Percentiles rank a stretch among this genome's conserved stretches.
phyloP scores from a whole-genome alignment of 2,329 filamentous ascomycete genomes.

The Mycosphaerelloides madeirae region DNA sequence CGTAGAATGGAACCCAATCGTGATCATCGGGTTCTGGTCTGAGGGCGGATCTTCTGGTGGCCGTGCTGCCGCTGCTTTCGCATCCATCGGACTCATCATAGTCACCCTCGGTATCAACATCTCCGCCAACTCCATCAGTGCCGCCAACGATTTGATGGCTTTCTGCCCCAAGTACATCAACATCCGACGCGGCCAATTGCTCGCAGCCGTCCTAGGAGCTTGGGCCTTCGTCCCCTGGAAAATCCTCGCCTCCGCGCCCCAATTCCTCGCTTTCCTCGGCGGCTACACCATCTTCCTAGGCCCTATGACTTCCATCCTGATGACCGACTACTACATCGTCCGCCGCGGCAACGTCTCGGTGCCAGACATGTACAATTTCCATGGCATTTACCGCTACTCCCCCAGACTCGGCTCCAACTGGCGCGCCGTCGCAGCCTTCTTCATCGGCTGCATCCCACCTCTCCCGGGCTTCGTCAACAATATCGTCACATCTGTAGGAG shows the following conservation, averaged over 20 bases:
- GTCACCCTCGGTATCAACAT: constrained; percentile 18
- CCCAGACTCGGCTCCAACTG: constrained; percentile 20
- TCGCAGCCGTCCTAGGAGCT: constrained; percentile 36
- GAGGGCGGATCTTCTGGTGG: constrained; percentile 11
- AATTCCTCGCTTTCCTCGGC: constrained; percentile 41
- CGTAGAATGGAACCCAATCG: constrained; percentile 24
- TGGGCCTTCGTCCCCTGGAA: constrained; percentile 41
- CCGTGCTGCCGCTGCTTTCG: constrained; percentile 23
- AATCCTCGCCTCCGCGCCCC: constrained; percentile 37
- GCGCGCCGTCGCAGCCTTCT: constrained; percentile 21
- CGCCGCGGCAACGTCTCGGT: constrained; percentile 19
- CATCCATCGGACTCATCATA: constrained; percentile 12
- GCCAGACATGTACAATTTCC: constrained; percentile 23
- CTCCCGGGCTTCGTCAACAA: constrained; percentile 20
- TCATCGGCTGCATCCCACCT: constrained; percentile 19
- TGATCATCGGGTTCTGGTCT: constrained; percentile 20
- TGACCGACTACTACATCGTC: constrained; percentile 35
- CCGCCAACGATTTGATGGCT: constrained; percentile 20
- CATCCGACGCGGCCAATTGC: constrained; percentile 36
- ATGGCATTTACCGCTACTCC: constrained; percentile 24
- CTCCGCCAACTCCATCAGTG: constrained; percentile 22
- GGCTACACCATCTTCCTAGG: constrained; percentile 42
- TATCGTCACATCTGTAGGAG: no score
- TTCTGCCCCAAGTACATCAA: constrained; percentile 33
- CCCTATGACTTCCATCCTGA: constrained; percentile 37